These are phyloP conservation scores for Clonostachys rosea DNA, from an alignment of 2,329 filamentous ascomycete species.

Conservation along the genomic window DNA sequence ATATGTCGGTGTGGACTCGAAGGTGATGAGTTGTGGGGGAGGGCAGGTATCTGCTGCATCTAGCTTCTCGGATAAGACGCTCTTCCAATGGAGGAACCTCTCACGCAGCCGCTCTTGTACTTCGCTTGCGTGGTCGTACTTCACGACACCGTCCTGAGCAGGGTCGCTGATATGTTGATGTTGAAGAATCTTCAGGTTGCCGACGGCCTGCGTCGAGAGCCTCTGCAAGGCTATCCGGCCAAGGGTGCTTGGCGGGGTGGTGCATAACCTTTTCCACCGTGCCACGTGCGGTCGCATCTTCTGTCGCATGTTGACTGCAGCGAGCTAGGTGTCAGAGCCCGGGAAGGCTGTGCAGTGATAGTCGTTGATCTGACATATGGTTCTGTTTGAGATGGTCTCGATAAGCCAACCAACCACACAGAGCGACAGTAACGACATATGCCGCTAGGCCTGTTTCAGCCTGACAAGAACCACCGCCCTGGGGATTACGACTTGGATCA, in stretches of 20 bases:
- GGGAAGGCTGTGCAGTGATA: no score
- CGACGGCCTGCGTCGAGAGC: not conserved
- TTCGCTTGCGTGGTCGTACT: conserved; percentile 21
- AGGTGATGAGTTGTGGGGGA: conserved; percentile 71
- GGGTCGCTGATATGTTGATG: conserved; percentile 20
- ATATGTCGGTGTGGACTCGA: conserved; percentile 78
- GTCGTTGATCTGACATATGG: no score
- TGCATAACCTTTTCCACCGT: not conserved
- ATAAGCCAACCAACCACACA: no score
- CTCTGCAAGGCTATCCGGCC: not conserved
- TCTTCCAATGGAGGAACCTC: conserved; percentile 12
- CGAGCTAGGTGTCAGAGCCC: no score
- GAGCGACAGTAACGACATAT: no score
- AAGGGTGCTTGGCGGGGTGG: not conserved
- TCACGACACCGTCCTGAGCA: conserved; percentile 11
- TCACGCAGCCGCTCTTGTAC: conserved; percentile 11
- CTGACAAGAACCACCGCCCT: no score
- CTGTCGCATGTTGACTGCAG: no score
- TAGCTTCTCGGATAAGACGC: not conserved
- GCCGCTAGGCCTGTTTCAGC: no score
- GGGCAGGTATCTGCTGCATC: conserved; percentile 32
- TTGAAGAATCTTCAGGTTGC: conserved; percentile 10
- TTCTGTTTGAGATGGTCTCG: no score
- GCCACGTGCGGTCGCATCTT: no score
- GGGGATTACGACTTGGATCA: no score